phyloP scores from a whole-genome alignment of 768 basidiomycete species.

The Psilocybe azurescens region DNA sequence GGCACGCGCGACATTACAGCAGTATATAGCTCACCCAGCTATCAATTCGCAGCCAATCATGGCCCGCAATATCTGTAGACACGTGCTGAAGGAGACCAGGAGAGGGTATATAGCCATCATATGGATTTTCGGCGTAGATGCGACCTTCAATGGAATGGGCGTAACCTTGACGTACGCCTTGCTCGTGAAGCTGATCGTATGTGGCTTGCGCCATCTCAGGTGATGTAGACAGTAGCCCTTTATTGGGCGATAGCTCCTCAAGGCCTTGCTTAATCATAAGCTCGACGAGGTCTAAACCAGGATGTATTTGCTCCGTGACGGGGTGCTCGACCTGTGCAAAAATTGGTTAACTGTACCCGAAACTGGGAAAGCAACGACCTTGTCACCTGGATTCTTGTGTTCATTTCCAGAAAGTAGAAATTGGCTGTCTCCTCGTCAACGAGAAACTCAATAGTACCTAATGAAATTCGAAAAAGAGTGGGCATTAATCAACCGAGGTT shows the following conservation, averaged over 20 bases:
- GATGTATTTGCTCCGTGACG: constrained; percentile 61
- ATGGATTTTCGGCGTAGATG: constrained; percentile 68
- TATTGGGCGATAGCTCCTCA: constrained; percentile 32
- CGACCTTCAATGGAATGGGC: constrained; percentile 59
- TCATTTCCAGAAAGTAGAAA: constrained; percentile 78
- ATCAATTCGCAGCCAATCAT: constrained; percentile 66
- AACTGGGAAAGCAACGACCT: not conserved
- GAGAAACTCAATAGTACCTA: constrained; percentile 75
- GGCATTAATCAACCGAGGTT: not conserved
- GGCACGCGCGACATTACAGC: not conserved
- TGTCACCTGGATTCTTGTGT: constrained; percentile 63
- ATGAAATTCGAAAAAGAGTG: not conserved
- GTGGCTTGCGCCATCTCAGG: constrained; percentile 41
- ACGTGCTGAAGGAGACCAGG: constrained; percentile 70
- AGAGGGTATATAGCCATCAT: constrained; percentile 58
- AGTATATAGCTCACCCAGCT: constrained; percentile 47
- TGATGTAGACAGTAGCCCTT: constrained; percentile 16
- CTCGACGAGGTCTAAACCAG: constrained; percentile 63
- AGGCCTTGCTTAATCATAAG: constrained; percentile 68
- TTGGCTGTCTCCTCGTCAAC: constrained; percentile 55
- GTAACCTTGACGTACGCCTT: constrained; percentile 16
- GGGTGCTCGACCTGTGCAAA: constrained; percentile 64
- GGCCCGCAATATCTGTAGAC: constrained; percentile 30
- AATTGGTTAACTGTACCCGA: not conserved
- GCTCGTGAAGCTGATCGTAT: constrained; percentile 33